phyloP scores from a whole-genome alignment of 2,329 filamentous ascomycete species.

The Fusarium devonianum region DNA sequence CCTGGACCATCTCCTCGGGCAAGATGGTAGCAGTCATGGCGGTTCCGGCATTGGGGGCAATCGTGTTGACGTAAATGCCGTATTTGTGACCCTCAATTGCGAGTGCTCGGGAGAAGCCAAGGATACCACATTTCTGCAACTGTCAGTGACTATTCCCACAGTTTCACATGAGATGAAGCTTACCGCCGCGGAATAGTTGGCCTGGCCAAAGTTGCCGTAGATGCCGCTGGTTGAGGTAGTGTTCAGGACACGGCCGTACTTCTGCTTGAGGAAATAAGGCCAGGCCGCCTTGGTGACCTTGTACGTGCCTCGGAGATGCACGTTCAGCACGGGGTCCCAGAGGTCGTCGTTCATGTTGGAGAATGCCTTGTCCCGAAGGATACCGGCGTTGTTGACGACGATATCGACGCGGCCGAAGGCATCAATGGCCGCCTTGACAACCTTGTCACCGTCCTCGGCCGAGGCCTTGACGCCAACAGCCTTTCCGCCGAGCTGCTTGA shows the following conservation, averaged over 20 bases:
- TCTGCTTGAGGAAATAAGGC: slow-evolving; percentile 98
- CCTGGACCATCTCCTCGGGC: slow-evolving; percentile 97
- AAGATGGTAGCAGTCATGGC: slow-evolving; percentile 93
- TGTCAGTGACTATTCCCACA: slow-evolving; percentile 23
- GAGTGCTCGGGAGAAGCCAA: slow-evolving; percentile 92
- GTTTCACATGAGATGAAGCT: slow-evolving; percentile 45
- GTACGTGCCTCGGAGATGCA: slow-evolving; percentile 94
- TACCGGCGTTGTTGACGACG: slow-evolving; percentile 96
- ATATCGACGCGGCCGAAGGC: slow-evolving; percentile 94
- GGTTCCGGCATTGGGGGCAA: slow-evolving; percentile 96
- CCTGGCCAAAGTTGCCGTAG: slow-evolving; percentile 98
- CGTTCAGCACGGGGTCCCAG: slow-evolving; percentile 91
- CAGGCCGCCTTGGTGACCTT: slow-evolving; percentile 97
- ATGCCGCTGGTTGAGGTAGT: slow-evolving; percentile 97
- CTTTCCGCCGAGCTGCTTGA: slow-evolving; percentile 86
- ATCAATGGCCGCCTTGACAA: slow-evolving; percentile 93
- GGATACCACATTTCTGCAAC: slow-evolving; percentile 83
- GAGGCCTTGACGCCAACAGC: slow-evolving; percentile 93
- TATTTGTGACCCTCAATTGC: slow-evolving; percentile 95
- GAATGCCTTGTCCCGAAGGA: slow-evolving; percentile 97
- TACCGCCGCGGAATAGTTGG: slow-evolving; percentile 92
- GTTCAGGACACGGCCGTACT: slow-evolving; percentile 96
- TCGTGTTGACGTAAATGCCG: slow-evolving; percentile 98
- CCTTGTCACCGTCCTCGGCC: slow-evolving; percentile 88
- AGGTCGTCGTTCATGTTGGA: slow-evolving; percentile 94